These are phyloP conservation scores for Macrotyloma uniflorum DNA, from an alignment of 306 rosid species.

Conservation along the genomic window DNA sequence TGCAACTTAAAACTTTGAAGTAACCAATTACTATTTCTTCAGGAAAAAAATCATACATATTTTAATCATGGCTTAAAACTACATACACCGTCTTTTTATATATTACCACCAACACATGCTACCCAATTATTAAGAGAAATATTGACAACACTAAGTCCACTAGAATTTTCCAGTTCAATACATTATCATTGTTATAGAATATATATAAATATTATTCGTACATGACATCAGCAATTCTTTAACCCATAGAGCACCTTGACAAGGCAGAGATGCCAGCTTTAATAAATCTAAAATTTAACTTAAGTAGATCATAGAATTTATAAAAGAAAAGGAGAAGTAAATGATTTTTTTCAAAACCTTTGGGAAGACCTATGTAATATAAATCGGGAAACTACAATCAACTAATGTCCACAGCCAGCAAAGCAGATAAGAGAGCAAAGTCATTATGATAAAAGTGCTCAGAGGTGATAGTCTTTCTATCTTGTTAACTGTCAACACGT, in stretches of 20 bases:
- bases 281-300: neutral
- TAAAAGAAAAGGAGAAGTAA: neutral
- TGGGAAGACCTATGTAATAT: neutral
- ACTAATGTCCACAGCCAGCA: neutral
- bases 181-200: neutral
- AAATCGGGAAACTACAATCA: conserved; percentile 4
- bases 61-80: neutral
- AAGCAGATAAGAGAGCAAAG: neutral
- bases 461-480: neutral
- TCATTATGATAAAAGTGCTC: neutral
- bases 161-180: neutral
- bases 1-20: neutral
- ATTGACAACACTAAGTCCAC: neutral
- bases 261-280: neutral
- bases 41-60: conserved; percentile 1
- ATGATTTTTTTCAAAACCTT: conserved; percentile 2
- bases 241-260: neutral
- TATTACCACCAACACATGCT: neutral
- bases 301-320: neutral
- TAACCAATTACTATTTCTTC: neutral
- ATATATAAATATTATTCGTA: neutral
- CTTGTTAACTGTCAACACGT: neutral
- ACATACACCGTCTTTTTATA: neutral
- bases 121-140: conserved; percentile 10
- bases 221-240: neutral